These are phyloP conservation scores for Aphanocladium album DNA, from an alignment of 2,329 filamentous ascomycete species.

Conservation along the genomic window DNA sequence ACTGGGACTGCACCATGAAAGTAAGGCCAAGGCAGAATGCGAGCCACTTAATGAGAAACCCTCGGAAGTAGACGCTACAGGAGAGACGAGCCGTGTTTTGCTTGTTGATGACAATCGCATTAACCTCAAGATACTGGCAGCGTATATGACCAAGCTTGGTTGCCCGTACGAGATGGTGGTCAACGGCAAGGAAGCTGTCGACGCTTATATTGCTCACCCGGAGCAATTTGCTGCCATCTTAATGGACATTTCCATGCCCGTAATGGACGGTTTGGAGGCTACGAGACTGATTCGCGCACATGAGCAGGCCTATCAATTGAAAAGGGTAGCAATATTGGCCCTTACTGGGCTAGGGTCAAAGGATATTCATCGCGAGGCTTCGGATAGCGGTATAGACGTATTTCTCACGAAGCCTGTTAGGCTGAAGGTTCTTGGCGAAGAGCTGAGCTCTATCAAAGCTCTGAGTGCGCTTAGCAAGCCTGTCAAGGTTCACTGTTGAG, in stretches of 20 bases:
- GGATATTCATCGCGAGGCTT: constrained; percentile 42
- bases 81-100: constrained; percentile 24
- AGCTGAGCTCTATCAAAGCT: too few relatives aligned
- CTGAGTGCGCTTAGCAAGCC: too few relatives aligned
- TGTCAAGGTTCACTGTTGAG: too few relatives aligned
- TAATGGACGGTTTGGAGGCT: constrained; percentile 39
- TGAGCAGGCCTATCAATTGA: constrained; percentile 34
- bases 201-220: constrained; percentile 22
- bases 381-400: constrained; percentile 42
- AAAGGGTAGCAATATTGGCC: constrained; percentile 40
- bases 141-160: constrained; percentile 31
- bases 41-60: neutral
- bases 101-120: constrained; percentile 39
- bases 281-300: constrained; percentile 40
- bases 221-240: constrained; percentile 27
- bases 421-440: constrained; percentile 18
- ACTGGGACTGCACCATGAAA: neutral
- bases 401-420: constrained; percentile 46
- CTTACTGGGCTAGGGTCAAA: constrained; percentile 43
- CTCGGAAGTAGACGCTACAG: too few relatives aligned
- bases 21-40: neutral
- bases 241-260: constrained; percentile 49
- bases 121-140: constrained; percentile 31
- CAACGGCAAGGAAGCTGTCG: constrained; percentile 31
- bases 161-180: constrained; percentile 25